Percentiles rank a stretch among this genome's conserved stretches.
phyloP scores from a whole-genome alignment of 2,329 filamentous ascomycete species.

The Apiospora sp. region DNA sequence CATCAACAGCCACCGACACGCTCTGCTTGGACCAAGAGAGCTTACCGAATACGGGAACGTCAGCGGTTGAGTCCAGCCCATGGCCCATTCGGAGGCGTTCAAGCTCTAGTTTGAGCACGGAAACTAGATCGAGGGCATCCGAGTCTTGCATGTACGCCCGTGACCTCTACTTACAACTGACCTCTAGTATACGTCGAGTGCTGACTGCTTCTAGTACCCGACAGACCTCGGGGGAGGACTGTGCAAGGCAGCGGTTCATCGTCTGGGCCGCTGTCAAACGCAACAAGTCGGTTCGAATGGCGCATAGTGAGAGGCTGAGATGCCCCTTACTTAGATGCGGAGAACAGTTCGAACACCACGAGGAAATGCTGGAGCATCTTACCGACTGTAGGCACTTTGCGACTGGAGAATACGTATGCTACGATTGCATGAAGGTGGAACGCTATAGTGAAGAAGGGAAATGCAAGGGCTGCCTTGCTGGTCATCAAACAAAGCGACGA shows the following conservation, averaged over 20 bases:
- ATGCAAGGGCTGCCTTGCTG: slow-evolving; percentile 57
- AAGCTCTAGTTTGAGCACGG: slow-evolving; percentile 37
- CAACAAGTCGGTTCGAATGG: slow-evolving; percentile 58
- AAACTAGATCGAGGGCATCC: slow-evolving; percentile 33
- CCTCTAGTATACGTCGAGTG: neutral
- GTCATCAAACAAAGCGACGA: slow-evolving; percentile 57
- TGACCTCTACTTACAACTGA: neutral
- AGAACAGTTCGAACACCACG: slow-evolving; percentile 58
- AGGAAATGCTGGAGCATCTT: slow-evolving; percentile 62
- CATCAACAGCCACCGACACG: slow-evolving; percentile 24
- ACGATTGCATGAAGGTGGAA: slow-evolving; percentile 60
- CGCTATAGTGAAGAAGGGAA: slow-evolving; percentile 58
- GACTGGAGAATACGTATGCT: slow-evolving; percentile 64
- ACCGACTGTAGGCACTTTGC: slow-evolving; percentile 56
- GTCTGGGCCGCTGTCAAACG: slow-evolving; percentile 64
- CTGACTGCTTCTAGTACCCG: slow-evolving; percentile 47
- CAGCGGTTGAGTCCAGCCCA: slow-evolving; percentile 25
- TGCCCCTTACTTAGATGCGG: slow-evolving; percentile 62
- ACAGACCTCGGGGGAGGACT: slow-evolving; percentile 56
- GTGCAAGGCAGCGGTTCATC: slow-evolving; percentile 62
- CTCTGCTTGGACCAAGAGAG: slow-evolving; percentile 35
- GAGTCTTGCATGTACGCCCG: slow-evolving; percentile 43
- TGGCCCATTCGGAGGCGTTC: slow-evolving; percentile 35
- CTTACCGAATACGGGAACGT: slow-evolving; percentile 36
- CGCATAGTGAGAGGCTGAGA: slow-evolving; percentile 54